Percentiles rank a stretch among this genome's conserved stretches.
phyloP scores from a whole-genome alignment of 2,329 filamentous ascomycete species.

The Aureobasidium namibiae region DNA sequence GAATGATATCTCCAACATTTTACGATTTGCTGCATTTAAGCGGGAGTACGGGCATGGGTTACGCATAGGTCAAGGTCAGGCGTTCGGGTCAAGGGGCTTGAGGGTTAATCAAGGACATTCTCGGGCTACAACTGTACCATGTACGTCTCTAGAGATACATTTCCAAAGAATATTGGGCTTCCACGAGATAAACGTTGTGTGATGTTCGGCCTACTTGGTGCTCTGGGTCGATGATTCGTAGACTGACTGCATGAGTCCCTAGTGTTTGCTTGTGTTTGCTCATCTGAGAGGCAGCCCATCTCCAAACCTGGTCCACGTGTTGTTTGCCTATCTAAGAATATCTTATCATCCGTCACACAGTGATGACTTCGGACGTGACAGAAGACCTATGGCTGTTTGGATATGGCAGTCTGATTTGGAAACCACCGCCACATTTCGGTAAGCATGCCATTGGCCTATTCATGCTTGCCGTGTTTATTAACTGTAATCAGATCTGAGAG shows the following conservation, averaged over 20 bases:
- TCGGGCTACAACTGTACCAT: neutral
- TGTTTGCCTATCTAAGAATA: neutral
- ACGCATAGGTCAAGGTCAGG: neutral
- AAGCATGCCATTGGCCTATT: slow-evolving; percentile 24
- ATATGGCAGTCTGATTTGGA: slow-evolving; percentile 97
- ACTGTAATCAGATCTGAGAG: slow-evolving; percentile 56
- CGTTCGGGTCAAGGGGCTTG: neutral
- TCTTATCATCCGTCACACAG: neutral
- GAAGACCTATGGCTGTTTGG: slow-evolving; percentile 87
- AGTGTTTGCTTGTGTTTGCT: slow-evolving; percentile 7
- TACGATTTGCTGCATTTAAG: slow-evolving; percentile 14
- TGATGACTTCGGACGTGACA: neutral
- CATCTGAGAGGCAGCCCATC: neutral
- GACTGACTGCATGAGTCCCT: neutral
- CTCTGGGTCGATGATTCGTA: neutral
- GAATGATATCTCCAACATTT: slow-evolving; percentile 27
- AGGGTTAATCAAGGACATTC: neutral
- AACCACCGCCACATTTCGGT: slow-evolving; percentile 94
- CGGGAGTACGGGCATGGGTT: slow-evolving; percentile 2
- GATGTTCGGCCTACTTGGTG: neutral
- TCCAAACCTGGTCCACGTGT: neutral
- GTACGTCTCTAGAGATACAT: neutral
- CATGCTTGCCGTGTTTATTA: slow-evolving; percentile 1
- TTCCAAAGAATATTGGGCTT: neutral
- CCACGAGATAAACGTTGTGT: neutral